Evolutionary conservation across 108 stramenopile species (phyloP), one percentile per base, ranked within the genome.

Genomic region (Aurantiochytrium sp.): DNA sequence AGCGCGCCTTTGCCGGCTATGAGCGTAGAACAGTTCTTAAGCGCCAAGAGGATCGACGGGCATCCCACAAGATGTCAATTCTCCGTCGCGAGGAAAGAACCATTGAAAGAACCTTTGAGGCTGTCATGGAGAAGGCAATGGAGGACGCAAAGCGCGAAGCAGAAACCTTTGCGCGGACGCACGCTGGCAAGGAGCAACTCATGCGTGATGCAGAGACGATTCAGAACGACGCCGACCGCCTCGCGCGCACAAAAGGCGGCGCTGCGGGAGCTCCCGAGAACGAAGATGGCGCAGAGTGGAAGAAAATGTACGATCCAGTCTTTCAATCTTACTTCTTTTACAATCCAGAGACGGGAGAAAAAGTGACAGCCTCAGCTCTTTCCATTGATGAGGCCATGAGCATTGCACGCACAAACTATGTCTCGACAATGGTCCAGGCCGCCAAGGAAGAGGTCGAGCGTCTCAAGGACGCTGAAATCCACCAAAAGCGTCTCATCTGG

Each of bases 231-330:
- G 76, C 49, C 10, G 51, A 53, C 28, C 64, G 64, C 25, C 64
- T 69, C 35, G 64, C 64, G 8, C 25, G 64, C 55, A 57, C 55
- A 1, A 57, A 57, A 3, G 42, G 42, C 10, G 64, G 42, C 42
- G 64, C 35, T 18, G 42, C 64, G 42, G 64, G 42, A 3, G 76
- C 45, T 18, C 45, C 45, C 12, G 51, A 23, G n/a, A 83, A 83
- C 76, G 76, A 83, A 35, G 76, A 53, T 12, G 51, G 51, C n/a
- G 76, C 76, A 55, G 76, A 83, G 49, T 83, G 76, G 76, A 83
- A 83, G 28, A 47, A 53, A 53, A 83, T 83, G 76, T 83, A 25
- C 28, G 76, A 83, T 83, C 76, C 76, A 6, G 76, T 83, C 51
- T 53, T 83, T 53, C 49, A 83, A 53, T 53, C 76, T 6, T 83